These are phyloP conservation scores for Sarocladiaceae sp. DNA, from an alignment of 2,329 filamentous ascomycete species.

Conservation along the genomic window DNA sequence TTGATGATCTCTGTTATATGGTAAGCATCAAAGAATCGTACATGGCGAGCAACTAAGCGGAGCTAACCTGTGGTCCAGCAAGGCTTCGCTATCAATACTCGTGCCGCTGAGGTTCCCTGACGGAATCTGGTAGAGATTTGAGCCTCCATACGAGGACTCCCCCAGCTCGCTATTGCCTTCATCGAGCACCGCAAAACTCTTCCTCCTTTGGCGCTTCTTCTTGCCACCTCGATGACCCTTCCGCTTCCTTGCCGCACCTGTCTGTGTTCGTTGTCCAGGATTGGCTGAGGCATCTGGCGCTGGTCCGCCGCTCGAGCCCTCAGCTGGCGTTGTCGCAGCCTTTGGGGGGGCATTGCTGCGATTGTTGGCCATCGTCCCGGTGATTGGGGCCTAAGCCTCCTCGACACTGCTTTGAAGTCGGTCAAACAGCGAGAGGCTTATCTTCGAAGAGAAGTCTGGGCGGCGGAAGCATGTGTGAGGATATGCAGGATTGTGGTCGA, in stretches of 20 bases:
- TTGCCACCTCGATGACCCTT: slow-evolving; percentile 73
- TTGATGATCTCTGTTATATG: slow-evolving; percentile 48
- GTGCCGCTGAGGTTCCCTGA: slow-evolving; percentile 68
- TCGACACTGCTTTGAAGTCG: not conserved
- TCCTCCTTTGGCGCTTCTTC: slow-evolving; percentile 71
- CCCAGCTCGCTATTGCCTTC: slow-evolving; percentile 40
- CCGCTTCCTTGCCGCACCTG: slow-evolving; percentile 47
- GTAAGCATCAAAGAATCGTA: slow-evolving; percentile 10
- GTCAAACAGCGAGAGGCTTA: not conserved
- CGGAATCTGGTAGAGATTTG: slow-evolving; percentile 43
- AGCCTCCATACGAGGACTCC: slow-evolving; percentile 28
- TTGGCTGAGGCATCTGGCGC: slow-evolving; percentile 5
- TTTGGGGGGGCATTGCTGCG: not conserved
- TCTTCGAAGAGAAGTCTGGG: not conserved
- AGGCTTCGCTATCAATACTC: slow-evolving; percentile 82
- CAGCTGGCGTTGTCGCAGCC: not conserved
- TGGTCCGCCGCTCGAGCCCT: not conserved
- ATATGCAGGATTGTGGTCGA: not conserved
- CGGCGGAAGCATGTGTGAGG: not conserved
- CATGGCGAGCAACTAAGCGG: not conserved
- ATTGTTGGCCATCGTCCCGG: not conserved
- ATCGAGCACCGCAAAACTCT: slow-evolving; percentile 70
- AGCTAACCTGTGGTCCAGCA: slow-evolving; percentile 77
- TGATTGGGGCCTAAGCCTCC: not conserved
- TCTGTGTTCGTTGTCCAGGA: slow-evolving; percentile 12